Percentiles rank a stretch among this genome's conserved stretches.
These are phyloP conservation scores for Sanghuangporus sanghuang DNA, from an alignment of 1,284 basidiomycete species.

Conservation along the genomic window DNA sequence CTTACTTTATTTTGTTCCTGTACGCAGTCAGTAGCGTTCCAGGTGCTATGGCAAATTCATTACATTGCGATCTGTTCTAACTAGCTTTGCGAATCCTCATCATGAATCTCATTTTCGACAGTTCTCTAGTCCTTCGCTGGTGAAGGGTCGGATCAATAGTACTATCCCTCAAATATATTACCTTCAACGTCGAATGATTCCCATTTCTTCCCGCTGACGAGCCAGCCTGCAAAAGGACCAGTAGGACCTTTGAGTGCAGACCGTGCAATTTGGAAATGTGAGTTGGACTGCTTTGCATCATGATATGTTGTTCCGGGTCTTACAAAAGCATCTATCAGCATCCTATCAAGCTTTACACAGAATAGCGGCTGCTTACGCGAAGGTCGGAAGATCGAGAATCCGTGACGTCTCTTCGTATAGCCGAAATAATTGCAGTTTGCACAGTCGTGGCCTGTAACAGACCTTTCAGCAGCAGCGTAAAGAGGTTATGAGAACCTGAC, in stretches of 20 bases:
- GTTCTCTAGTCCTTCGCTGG: too few relatives aligned
- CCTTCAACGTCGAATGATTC: slow-evolving; percentile 41
- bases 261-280: slow-evolving; percentile 46
- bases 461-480: neutral
- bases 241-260: slow-evolving; percentile 33
- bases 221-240: slow-evolving; percentile 57
- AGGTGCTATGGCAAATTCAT: neutral
- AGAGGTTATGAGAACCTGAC: slow-evolving; percentile 10
- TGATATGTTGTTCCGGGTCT: slow-evolving; percentile 29
- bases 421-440: slow-evolving; percentile 43
- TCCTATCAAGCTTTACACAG: slow-evolving; percentile 6
- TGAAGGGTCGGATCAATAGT: too few relatives aligned
- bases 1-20: neutral
- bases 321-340: neutral
- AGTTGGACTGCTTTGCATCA: slow-evolving; percentile 25
- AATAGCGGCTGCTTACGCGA: slow-evolving; percentile 15
- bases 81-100: too few relatives aligned
- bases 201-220: slow-evolving; percentile 44
- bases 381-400: slow-evolving; percentile 17
- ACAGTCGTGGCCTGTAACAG: slow-evolving; percentile 42
- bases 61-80: neutral
- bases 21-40: too few relatives aligned
- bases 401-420: slow-evolving; percentile 30
- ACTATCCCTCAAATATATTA: neutral
- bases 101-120: neutral